phyloP scores from a whole-genome alignment of 2,329 filamentous ascomycete genomes.

The Penicillium sp. region DNA sequence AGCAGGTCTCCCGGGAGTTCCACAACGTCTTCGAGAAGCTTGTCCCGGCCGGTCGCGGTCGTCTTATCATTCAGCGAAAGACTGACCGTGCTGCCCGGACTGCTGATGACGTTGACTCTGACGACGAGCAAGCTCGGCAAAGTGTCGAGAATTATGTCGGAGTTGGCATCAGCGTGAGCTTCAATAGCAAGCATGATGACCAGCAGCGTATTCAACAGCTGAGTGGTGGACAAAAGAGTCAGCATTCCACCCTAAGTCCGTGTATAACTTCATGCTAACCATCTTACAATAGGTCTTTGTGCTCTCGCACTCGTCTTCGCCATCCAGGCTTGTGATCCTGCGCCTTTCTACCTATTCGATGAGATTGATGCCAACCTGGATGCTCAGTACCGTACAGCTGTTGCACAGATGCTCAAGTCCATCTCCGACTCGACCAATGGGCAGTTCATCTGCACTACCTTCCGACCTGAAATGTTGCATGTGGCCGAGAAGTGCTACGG shows the following conservation, averaged over 20 bases:
- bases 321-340: constrained; percentile 96
- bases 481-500: constrained; percentile 98
- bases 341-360: constrained; percentile 98
- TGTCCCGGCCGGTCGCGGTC: constrained; percentile 86
- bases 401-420: constrained; percentile 79
- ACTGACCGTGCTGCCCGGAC: constrained; percentile 65
- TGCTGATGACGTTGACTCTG: constrained; percentile 64
- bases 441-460: constrained; percentile 98
- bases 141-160: constrained; percentile 91
- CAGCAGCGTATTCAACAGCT: constrained; percentile 97
- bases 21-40: constrained; percentile 89
- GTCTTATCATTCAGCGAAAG: constrained; percentile 87
- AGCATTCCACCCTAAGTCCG: constrained; percentile 36
- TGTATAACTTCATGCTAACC: constrained; percentile 11
- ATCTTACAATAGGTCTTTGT: constrained; percentile 65
- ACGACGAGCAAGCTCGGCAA: constrained; percentile 58
- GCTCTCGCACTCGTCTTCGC: constrained; percentile 97
- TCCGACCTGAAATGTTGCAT: constrained; percentile 91
- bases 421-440: constrained; percentile 60
- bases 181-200: constrained; percentile 97
- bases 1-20: constrained; percentile 93
- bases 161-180: constrained; percentile 94
- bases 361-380: constrained; percentile 98
- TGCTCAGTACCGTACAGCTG: constrained; percentile 93
- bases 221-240: constrained; percentile 95